Base-by-base conservation (phyloP, 148 eudicot genomes). In the Nepenthes mirabilis region DNA sequence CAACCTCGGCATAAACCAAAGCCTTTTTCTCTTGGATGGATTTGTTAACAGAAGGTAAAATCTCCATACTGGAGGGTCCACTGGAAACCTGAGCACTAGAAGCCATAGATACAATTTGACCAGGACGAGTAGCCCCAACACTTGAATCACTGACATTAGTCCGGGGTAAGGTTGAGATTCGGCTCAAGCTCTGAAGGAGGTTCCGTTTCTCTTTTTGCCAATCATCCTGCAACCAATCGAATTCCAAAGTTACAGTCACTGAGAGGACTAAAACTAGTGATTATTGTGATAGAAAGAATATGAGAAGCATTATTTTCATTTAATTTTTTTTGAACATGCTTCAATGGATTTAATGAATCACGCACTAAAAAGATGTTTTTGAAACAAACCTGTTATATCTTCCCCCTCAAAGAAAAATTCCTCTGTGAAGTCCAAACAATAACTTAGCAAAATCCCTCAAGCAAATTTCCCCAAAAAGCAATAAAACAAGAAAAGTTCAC, bases 131-230 rank as follows among this genome's bases (percentile, higher is more conserved):
- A 71, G 70, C 72, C 36, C 68, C 80, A 70, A 66, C 58, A 67
- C 63, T 74, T 43, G 81, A 70, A 63, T 79, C 85, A 62, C 69
- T 67, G 33, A 64, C 60, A 67, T 91, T 91, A 43, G 81, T 77
- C 74, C 83, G 81, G n/a, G 97, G 94, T 66, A 91, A 78, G 37
- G 69, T 78, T 61, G 96, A 81, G 68, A 91, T 83, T 55, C 96
- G 78, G 72, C 90, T 83, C 67, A 91, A 66, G 70, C 90, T 87
- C 65, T 91, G 97, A 59, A 91, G 90, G 69, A 81, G 88, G 74
- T 85, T 88, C 65, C 97, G 68, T 70, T 85, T 85, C 69, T 88
- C 96, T 67, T 83, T 88, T 65, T 78, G 94, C 97, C 97, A 91
- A 70, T 91, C 97, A 67, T 91, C 95, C 97, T 91, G 78, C 52